Base-by-base conservation (phyloP, 1,284 basidiomycete genomes). In the Amylostereum areolatum region DNA sequence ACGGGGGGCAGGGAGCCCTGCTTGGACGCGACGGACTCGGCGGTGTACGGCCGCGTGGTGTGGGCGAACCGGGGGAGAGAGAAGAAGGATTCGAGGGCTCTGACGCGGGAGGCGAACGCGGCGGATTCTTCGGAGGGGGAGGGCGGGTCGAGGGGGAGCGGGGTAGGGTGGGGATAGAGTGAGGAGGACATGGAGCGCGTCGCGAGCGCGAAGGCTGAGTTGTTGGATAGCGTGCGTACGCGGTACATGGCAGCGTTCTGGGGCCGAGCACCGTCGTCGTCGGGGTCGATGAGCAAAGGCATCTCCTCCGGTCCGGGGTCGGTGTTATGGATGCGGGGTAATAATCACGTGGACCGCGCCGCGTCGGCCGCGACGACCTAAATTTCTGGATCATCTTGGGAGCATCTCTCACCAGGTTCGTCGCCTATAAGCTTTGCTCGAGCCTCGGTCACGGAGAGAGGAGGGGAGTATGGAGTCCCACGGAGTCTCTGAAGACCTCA, bases 1-100 rank as follows among this genome's bases (percentile, higher is more conserved):
- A 87, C 71, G 10, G 89, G 78, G 4, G 90, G 87, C 33, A 92
- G 70, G n/a, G 86, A 86, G 3, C 92, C 92, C 57, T 94, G 90
- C 70, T 96, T 96, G 18, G 87, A 83, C 5, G 84, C 92, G 53
- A 96, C 88, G 46, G 82, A 78, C 30, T 79, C 78, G 4, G 92
- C 78, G 18, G 83, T 73, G 66, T 96, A 96, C 0, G 92, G 83
- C 18, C 93, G 78, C 61, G 83, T 84, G 52, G 90, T 78, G 48
- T 71, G 72, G 35, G 77, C 72, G 64, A 92, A 96, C 8, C 92
- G 81, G 11, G 89, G 83, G 36, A 75, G 75, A 39, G 76, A 65
- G 62, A 93, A 93, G 79, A 90, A 95, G 2, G 76, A 66, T 30
- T 81, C 69, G 63, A 93, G 78, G 43, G 81, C 77, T 11, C 75